These are phyloP conservation scores for Ceratocystis destructans DNA, from an alignment of 2,329 filamentous ascomycete species.

Conservation along the genomic window DNA sequence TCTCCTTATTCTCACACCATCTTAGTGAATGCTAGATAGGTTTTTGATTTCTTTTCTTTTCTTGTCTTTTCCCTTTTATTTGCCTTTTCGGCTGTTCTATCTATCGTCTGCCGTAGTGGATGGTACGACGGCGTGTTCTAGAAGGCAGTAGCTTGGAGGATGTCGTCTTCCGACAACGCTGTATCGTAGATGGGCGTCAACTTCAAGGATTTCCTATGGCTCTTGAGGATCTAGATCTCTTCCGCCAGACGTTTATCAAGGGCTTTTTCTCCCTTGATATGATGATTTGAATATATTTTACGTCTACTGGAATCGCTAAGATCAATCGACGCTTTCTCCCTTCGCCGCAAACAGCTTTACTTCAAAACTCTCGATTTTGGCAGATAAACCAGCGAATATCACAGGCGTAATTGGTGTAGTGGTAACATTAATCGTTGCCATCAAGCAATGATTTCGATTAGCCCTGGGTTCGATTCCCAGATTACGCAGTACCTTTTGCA, in stretches of 20 bases:
- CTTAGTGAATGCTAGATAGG: neutral
- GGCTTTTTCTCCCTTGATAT: no score
- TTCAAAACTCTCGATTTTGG: neutral
- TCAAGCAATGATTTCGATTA: conserved; percentile 8
- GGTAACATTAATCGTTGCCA: conserved; percentile 9
- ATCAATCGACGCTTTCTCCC: no score
- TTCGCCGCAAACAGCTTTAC: neutral
- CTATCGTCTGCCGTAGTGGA: no score
- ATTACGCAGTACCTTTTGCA: neutral
- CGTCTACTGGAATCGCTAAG: no score
- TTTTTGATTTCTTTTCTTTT: neutral
- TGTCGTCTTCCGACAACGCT: no score
- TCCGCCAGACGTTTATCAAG: no score
- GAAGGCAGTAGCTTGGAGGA: no score
- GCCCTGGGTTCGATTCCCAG: conserved; percentile 8
- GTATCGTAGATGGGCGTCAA: no score
- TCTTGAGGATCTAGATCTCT: no score
- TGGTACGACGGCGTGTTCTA: no score
- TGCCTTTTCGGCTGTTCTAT: neutral
- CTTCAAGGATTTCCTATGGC: no score
- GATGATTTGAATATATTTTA: no score
- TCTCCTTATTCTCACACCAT: neutral
- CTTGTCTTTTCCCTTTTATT: neutral
- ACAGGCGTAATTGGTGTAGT: conserved; percentile 6
- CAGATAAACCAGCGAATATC: neutral